phyloP scores from a whole-genome alignment of 148 eudicot species.

The Camellia japonica region DNA sequence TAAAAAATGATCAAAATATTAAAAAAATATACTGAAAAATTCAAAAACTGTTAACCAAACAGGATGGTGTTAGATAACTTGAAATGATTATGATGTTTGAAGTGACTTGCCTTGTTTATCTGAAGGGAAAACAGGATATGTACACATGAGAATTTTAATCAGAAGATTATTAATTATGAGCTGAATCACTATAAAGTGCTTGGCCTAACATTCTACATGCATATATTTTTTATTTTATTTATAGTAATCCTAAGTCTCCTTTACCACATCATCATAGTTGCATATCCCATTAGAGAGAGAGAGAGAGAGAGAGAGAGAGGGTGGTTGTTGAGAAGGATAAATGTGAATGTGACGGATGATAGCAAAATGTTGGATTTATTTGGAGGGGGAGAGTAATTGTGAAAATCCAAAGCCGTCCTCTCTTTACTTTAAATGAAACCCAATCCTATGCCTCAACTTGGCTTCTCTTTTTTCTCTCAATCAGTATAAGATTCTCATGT shows the following conservation, averaged over 20 bases:
- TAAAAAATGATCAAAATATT: too few species aligned
- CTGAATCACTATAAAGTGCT: too few species aligned
- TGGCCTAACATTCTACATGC: not conserved
- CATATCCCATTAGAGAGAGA: not conserved
- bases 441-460: not conserved
- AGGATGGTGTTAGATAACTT: too few species aligned
- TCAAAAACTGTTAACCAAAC: too few species aligned
- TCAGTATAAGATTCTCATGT: too few species aligned
- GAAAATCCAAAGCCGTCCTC: constrained; percentile 3
- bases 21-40: too few species aligned
- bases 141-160: too few species aligned
- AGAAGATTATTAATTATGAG: too few species aligned
- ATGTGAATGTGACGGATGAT: constrained; percentile 20
- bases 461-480: not conserved
- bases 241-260: too few species aligned
- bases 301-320: not conserved
- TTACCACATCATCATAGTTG: not conserved
- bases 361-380: constrained; percentile 6
- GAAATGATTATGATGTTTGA: too few species aligned
- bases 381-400: not conserved
- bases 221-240: not conserved
- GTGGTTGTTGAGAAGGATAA: constrained; percentile 11
- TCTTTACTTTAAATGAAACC: constrained; percentile 2
- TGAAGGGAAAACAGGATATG: not conserved
- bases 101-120: not conserved